These are phyloP conservation scores for Hydrangea macrophylla DNA, from an alignment of 148 eudicot species.

Conservation along the genomic window DNA sequence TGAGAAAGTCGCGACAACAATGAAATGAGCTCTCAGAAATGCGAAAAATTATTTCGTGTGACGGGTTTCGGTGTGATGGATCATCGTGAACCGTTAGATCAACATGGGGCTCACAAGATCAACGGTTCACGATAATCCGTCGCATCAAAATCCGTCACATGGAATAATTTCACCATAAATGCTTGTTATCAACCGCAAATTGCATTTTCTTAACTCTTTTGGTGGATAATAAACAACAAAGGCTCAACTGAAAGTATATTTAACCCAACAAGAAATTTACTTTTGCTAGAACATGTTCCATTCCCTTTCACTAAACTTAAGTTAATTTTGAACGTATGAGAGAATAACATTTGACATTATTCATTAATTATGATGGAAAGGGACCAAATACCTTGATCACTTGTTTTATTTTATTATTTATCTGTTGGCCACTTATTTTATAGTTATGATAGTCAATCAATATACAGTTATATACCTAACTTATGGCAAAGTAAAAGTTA, in stretches of 20 bases:
- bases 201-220: too few relatives aligned
- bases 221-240: neutral
- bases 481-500: neutral
- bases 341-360: neutral
- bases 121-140: too few relatives aligned
- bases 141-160: too few relatives aligned
- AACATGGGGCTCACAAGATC: too few relatives aligned
- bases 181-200: too few relatives aligned
- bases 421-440: neutral
- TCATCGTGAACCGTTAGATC: too few relatives aligned
- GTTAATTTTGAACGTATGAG: neutral
- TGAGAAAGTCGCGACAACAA: too few relatives aligned
- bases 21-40: too few relatives aligned
- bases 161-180: too few relatives aligned
- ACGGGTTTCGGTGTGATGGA: too few relatives aligned
- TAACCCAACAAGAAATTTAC: neutral
- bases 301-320: neutral
- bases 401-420: too few relatives aligned
- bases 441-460: neutral
- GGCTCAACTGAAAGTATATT: neutral
- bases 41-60: too few relatives aligned
- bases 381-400: neutral
- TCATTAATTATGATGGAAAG: neutral
- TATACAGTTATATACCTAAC: neutral
- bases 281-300: neutral